These are phyloP conservation scores for Trematosphaeria pertusa DNA, from an alignment of 2,329 filamentous ascomycete genomes.

Conservation along the genomic window DNA sequence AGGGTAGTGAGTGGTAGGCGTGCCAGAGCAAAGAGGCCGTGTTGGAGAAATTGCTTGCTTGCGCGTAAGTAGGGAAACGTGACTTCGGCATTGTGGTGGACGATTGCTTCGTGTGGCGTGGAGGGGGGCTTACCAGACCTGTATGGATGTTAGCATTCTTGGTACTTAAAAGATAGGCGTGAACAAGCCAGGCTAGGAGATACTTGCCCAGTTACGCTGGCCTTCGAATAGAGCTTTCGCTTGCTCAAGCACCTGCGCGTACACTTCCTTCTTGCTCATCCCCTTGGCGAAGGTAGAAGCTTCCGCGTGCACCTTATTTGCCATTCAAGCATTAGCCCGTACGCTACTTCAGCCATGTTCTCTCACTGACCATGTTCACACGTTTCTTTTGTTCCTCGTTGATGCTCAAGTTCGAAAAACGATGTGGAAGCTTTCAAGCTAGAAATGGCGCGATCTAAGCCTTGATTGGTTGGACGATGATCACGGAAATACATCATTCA, in stretches of 20 bases:
- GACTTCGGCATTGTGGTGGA: not conserved
- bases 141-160: conserved; percentile 1
- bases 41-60: conserved; percentile 75
- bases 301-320: conserved; percentile 74
- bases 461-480: conserved; percentile 4
- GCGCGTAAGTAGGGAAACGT: not conserved
- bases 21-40: conserved; percentile 80
- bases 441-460: conserved; percentile 9
- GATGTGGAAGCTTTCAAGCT: too few relatives aligned
- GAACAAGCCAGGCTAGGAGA: not conserved
- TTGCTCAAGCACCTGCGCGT: conserved; percentile 75
- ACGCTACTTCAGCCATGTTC: too few relatives aligned
- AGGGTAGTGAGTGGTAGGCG: conserved; percentile 74
- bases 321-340: not conserved
- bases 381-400: not conserved
- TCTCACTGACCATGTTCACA: not conserved
- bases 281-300: conserved; percentile 74
- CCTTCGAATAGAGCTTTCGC: conserved; percentile 72
- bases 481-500: too few relatives aligned
- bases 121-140: conserved; percentile 26
- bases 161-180: not conserved
- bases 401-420: not conserved
- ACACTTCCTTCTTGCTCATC: conserved; percentile 74
- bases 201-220: conserved; percentile 77
- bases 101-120: not conserved